Evolutionary conservation across 352 stramenopile genomes (phyloP), one percentile per base, ranked within the genome.

Genomic region (Phytophthora colocasiae): DNA sequence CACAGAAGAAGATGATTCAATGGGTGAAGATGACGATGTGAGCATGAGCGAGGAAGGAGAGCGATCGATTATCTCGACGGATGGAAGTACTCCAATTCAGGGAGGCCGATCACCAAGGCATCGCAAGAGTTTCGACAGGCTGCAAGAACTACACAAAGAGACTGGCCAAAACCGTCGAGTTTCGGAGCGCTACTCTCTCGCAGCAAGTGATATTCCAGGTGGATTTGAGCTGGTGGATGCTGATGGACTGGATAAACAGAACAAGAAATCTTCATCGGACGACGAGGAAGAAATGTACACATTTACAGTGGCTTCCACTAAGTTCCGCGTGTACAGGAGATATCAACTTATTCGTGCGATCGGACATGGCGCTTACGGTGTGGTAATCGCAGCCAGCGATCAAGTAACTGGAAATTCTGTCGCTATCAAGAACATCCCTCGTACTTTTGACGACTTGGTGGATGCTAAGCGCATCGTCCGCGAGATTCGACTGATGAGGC

Each of bases 401-500:
- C 84, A 92, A 73, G 74, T 92, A 41, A 91, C 82, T 32, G 86
- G 86, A 51, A 92, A 93, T 50, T 90, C 86, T 12, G 84, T 95
- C 3, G 86, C 86, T 22, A 93, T 95, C 69, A 95, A 95, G 63
- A 95, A 95, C 62, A 87, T 95, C 47, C 84, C 86, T 24, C 90
- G 90, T 60, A 95, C 84, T 1, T 95, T 95, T 22, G 86, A 95
- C 41, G 86, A 95, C 56, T 73, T 95, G 2, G 81, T 95, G 0
- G 86, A 95, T 59, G 86, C 86, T 22, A 95, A 95, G 77, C 84
- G 86, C 11, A 95, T 95, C 17, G 84, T 95, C 46, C 86, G 86
- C 19, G 86, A 95, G 61, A 93, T 95, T 68, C 83, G 85, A 12
- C 80, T 95, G 7, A 93, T 95, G 86, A 78, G 86, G 15, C 86